phyloP scores from a whole-genome alignment of 352 stramenopile species.

The Phytophthora cactorum region DNA sequence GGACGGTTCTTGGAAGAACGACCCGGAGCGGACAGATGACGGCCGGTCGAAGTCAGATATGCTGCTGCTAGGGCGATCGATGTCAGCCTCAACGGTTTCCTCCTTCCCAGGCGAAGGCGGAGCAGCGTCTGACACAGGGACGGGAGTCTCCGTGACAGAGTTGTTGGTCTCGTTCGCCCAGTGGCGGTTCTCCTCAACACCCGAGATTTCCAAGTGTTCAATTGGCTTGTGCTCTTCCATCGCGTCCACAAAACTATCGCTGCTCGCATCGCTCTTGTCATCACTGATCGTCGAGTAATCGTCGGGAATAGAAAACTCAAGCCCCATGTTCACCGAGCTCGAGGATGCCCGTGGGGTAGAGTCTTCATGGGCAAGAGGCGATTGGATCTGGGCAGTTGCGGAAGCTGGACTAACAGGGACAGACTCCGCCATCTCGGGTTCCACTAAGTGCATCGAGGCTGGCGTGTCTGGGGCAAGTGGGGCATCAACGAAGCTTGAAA shows the following conservation, averaged over 20 bases:
- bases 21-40: conserved; percentile 36
- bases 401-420: conserved; percentile 2
- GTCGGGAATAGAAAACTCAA: conserved; percentile 27
- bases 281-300: conserved; percentile 21
- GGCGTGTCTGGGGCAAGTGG: conserved; percentile 1
- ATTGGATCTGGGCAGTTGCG: conserved; percentile 5
- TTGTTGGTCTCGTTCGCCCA: conserved; percentile 13
- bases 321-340: conserved; percentile 11
- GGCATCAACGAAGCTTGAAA: conserved; percentile 26
- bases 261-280: conserved; percentile 37
- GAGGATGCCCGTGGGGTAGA: conserved; percentile 12
- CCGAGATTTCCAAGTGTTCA: conserved; percentile 3
- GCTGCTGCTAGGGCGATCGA: conserved; percentile 27
- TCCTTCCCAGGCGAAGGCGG: conserved; percentile 1
- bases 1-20: conserved; percentile 40
- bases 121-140: neutral
- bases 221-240: conserved; percentile 35
- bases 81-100: conserved; percentile 15
- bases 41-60: conserved; percentile 42
- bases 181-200: conserved; percentile 19
- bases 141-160: neutral
- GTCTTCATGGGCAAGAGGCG: conserved; percentile 9
- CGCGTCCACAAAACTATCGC: conserved; percentile 38
- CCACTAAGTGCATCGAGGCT: neutral
- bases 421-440: neutral